Base-by-base conservation (phyloP, 805 yeast species). In the Candida easanensis region DNA sequence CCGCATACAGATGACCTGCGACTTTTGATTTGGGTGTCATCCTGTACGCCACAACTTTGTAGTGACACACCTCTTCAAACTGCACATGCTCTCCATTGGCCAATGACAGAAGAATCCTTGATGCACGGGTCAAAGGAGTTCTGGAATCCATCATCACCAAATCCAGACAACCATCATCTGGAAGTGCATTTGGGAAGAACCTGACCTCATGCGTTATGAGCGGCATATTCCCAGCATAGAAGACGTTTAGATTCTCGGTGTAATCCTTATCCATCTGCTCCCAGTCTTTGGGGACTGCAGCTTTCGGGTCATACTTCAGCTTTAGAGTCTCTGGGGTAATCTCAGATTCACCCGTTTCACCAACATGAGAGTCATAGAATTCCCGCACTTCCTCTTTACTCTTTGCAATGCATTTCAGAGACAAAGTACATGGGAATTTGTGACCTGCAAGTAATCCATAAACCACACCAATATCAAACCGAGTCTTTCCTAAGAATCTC, bases 181-280 rank as follows among this genome's bases (percentile, higher is more conserved):
- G 96, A 41, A 88, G 70, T 0, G 97, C 90, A 1, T 93, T 95
- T 1, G 99, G 99, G 67, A 93, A 93, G 57, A 91, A 88, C 54
- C 83, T 83, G 1, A 83, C 79, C 52, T 84, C 93, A 26, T 79
- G 73, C 4, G 97, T 80, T 59, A 93, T 75, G 64, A 82, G 86
- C 5, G 97, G 97, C 91, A 91, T 84, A 48, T 89, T 87, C 2
- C 98, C 98, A 3, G 87, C 84, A 59, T 91, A 93, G 52, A 91
- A 86, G 22, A 89, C 76, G 37, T 78, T 79, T 38, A 88, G 59
- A 39, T 81, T 76, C 15, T 71, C 60, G 1, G 85, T 66, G 2
- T 74, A 49, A 2, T 66, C 64, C 13, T 69, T 60, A 37, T 80
- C 78, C 5, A 83, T 54, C 48, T 69, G 62, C 31, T 71, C 78